These are phyloP conservation scores for Psilocybe mexicana DNA, from an alignment of 1,284 basidiomycete genomes.

Conservation along the genomic window DNA sequence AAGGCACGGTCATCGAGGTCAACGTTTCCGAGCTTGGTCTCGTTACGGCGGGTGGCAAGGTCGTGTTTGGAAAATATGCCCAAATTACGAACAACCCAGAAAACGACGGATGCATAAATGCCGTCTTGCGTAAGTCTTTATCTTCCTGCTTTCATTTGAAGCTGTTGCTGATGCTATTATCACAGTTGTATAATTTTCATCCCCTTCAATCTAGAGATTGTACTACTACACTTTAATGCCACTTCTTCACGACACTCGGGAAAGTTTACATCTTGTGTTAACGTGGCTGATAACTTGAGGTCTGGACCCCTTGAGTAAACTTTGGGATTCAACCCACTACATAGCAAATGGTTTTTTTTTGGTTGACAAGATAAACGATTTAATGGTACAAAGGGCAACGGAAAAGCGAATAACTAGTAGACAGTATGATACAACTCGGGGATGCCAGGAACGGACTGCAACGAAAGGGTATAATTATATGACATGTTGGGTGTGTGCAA, in stretches of 20 bases:
- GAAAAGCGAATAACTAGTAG: not conserved
- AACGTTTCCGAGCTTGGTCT: slow-evolving; percentile 97
- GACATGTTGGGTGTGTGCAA: no score
- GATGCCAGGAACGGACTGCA: no score
- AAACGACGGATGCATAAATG: slow-evolving; percentile 96
- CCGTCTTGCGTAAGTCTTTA: slow-evolving; percentile 72
- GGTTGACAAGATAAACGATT: not conserved
- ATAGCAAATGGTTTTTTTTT: not conserved
- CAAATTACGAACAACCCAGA: slow-evolving; percentile 97
- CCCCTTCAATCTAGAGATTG: not conserved
- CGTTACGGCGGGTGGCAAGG: slow-evolving; percentile 98
- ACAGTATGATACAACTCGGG: not conserved
- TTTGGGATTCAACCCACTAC: no score
- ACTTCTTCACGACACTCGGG: no score
- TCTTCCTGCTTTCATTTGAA: slow-evolving; percentile 20
- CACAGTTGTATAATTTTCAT: slow-evolving; percentile 35
- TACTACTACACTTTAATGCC: not conserved
- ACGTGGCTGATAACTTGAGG: no score
- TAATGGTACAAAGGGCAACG: not conserved
- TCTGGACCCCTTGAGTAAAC: no score
- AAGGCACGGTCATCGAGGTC: slow-evolving; percentile 98
- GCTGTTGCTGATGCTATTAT: slow-evolving; percentile 7
- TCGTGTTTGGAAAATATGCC: slow-evolving; percentile 90
- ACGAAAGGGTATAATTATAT: no score
- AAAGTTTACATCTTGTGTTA: no score